Evolutionary conservation across 2,329 filamentous ascomycete species (phyloP).

Genomic region (Venturia asperata): DNA sequence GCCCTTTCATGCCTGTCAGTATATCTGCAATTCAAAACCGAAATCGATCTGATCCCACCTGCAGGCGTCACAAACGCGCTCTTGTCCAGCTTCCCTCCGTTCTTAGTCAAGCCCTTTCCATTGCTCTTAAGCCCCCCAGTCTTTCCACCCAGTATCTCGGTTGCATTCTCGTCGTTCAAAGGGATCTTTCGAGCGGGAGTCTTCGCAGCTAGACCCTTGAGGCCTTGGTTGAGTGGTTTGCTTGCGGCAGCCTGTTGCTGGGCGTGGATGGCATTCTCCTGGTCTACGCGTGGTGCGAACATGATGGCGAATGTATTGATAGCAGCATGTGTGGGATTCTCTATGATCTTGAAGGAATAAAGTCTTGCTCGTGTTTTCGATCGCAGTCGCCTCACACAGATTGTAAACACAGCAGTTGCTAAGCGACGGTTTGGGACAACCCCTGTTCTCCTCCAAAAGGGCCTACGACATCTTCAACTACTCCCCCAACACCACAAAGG

Average conservation of each 20-base stretch:
- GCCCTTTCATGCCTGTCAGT: conserved; percentile 39
- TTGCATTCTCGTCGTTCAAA: conserved; percentile 80
- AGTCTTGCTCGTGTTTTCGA: background rate
- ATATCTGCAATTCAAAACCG: background rate
- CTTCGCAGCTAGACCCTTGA: conserved; percentile 59
- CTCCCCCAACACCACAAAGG: background rate
- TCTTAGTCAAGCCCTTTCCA: conserved; percentile 42
- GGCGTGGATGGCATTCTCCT: conserved; percentile 77
- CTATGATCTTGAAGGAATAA: background rate
- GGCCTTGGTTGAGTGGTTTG: conserved; percentile 64
- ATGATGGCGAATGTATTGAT: conserved; percentile 43
- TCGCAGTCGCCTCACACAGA: background rate
- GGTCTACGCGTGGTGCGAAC: conserved; percentile 67
- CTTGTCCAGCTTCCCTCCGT: conserved; percentile 47
- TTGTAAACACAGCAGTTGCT: conserved; percentile 13
- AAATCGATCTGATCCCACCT: conserved; percentile 47
- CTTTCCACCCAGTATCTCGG: conserved; percentile 39
- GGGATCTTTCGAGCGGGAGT: conserved; percentile 72
- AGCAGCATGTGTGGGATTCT: background rate
- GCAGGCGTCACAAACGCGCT: conserved; percentile 71
- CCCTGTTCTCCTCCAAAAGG: background rate
- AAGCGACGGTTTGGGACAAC: background rate
- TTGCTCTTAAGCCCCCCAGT: conserved; percentile 53
- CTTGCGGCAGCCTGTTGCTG: conserved; percentile 63
- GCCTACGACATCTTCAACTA: background rate